Base-by-base conservation (phyloP, 1,284 basidiomycete species). In the Cystobasidium sp. region DNA sequence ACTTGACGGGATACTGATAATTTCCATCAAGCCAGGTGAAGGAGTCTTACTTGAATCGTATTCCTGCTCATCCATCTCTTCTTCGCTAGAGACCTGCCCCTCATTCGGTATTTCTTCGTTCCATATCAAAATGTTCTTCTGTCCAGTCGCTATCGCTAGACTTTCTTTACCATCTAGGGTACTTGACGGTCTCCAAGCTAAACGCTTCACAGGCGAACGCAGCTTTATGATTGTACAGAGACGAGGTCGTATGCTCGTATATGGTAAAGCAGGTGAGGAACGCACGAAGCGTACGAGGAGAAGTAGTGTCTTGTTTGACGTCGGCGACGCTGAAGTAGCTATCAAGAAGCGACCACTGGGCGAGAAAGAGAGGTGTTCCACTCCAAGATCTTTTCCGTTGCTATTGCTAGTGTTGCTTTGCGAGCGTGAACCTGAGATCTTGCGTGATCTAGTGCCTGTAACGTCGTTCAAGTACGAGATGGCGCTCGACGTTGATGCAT, bases 51-150 rank as follows among this genome's bases (percentile, higher is more conserved):
- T 47, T 20, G 63, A 12, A 47, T 59, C 52, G 8, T 22, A 22
- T 44, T n/a, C 52, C 22, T 16, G 39, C 10, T 73, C 70, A 41
- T 66, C 70, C 43, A 39, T 16, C 6, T 65, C 70, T n/a, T 66
- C 63, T 18, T 66, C 62, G 41, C 51, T 66, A 6, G 47, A 51
- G 20, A 18, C 18, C 24, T 31, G 18, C 12, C 39, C 20, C 10
- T 67, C 49, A 12, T 37, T 43, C 6, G 53, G 66, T 8, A 55
- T 12, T 43, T 68, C 55, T 24, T 68, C 49, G 14, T 61, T 62
- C 70, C 70, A 73, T 18, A 73, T 31, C 7, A 55, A 12, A 37
- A 73, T 59, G 44, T 55, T 73, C 63, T 73, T 73, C 70, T 73
- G 59, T 14, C 70, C 70, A 9, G 70, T 73, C 37, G 37, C 52